These are phyloP conservation scores for Cucurbita ficifolia DNA, from an alignment of 306 rosid genomes.

Conservation along the genomic window DNA sequence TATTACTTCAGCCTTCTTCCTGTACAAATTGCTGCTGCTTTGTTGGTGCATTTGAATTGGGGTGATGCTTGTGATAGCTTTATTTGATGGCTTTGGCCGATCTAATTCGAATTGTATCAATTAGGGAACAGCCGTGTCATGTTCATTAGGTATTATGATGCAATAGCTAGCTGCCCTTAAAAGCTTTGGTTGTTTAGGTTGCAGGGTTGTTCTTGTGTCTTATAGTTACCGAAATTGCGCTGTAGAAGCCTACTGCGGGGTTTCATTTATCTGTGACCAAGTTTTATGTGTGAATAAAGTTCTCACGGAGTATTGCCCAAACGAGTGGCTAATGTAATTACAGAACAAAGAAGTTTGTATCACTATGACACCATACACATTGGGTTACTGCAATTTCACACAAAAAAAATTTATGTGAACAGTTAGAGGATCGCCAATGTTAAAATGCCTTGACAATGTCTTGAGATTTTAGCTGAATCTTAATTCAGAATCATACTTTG, in stretches of 20 bases:
- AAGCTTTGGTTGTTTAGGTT: not conserved
- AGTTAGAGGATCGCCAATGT: too few species aligned
- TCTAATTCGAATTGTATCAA: not conserved
- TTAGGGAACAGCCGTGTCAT: not conserved
- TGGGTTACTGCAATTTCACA: not conserved
- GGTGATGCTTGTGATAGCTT: not conserved
- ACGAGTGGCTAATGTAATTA: too few species aligned
- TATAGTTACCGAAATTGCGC: not conserved
- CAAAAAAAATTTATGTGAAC: not conserved
- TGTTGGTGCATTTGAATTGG: not conserved
- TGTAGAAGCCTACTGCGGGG: not conserved
- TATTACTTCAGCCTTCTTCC: not conserved
- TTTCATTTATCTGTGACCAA: not conserved
- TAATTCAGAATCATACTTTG: not conserved
- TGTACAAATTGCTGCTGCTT: not conserved
- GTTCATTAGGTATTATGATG: not conserved
- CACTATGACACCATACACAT: not conserved
- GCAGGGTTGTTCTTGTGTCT: not conserved
- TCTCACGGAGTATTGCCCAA: too few species aligned
- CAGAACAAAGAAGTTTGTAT: too few species aligned
- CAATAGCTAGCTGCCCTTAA: not conserved
- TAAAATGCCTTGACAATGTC: too few species aligned
- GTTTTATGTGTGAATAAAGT: not conserved
- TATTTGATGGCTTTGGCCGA: not conserved
- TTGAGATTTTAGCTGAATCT: not conserved